These are phyloP conservation scores for Diplodia intermedia DNA, from an alignment of 2,329 filamentous ascomycete genomes.

Conservation along the genomic window DNA sequence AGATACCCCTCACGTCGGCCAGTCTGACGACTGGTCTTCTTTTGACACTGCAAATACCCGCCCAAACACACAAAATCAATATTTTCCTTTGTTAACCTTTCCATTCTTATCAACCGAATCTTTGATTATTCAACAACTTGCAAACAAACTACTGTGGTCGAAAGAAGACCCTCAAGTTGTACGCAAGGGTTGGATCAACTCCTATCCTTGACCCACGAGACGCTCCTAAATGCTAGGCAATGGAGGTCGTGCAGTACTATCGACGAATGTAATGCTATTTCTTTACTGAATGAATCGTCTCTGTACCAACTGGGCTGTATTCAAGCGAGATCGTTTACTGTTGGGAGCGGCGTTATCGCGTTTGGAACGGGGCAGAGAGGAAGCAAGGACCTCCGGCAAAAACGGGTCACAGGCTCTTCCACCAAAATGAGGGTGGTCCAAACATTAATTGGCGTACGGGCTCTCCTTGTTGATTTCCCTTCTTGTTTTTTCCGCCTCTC, in stretches of 20 bases:
- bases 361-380: not conserved
- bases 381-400: not conserved
- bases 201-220: conserved; percentile 8
- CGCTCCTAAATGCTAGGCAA: not conserved
- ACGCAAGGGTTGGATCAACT: not conserved
- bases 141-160: not conserved
- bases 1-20: conserved; percentile 17
- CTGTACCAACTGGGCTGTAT: conserved; percentile 1
- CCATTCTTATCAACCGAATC: conserved; percentile 2
- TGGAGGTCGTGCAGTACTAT: not conserved
- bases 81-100: conserved; percentile 20
- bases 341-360: not conserved
- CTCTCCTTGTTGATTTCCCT: not conserved
- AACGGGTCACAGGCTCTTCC: not conserved
- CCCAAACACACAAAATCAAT: conserved; percentile 14
- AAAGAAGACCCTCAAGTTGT: not conserved
- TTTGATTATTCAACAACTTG: conserved; percentile 4
- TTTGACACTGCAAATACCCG: conserved; percentile 16
- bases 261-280: conserved; percentile 26
- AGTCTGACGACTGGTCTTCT: conserved; percentile 8
- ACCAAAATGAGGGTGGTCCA: not conserved
- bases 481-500: not conserved
- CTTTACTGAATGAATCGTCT: not conserved
- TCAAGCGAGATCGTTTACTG: not conserved
- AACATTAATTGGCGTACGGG: not conserved